Base-by-base conservation (phyloP, 352 stramenopile species). In the Phytopythium helicoides region DNA sequence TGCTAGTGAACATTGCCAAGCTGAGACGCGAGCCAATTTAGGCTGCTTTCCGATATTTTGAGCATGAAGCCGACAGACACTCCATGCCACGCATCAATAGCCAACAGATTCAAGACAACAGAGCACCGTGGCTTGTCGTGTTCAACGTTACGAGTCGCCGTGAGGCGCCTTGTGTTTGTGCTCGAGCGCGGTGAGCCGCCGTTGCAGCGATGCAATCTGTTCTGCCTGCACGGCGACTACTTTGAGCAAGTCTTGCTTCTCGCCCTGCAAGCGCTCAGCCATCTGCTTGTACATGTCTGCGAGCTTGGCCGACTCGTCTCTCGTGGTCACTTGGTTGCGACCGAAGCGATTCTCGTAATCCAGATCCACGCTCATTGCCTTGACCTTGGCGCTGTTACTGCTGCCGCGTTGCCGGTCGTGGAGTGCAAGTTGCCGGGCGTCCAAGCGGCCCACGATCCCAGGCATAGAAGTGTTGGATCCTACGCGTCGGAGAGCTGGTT, bases 211-310 rank as follows among this genome's bases (percentile, higher is more conserved):
- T 47, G 81, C 73, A 44, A 93, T 89, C 47, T 90, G 78, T 42
- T 89, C 71, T 1, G 82, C 66, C 37, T 93, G 82, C 25, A 67
- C 73, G 0, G 80, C 56, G 5, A 93, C 66, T 6, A 91, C 68
- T 56, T 86, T 74, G 6, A 93, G 63, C 47, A 93, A 53, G 38
- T 89, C 79, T 49, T 73, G 73, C 55, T 93, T 93, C 51, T 93
- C 83, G 9, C 59, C 63, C 41, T 93, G 70, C n/a, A 93, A 49
- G 12, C 83, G 73, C 37, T 83, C 60, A 14, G 77, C 71, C 81
- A 91, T 93, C 53, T 87, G 74, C 56, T 91, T 90, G 73, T 91
- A 93, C 80, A 90, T 86, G 57, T 85, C 73, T 16, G 72, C 81
- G n/a, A 93, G 54, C 39, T 75, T 84, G 9, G 73, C 58, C 19